A percentile compares a stretch with the other conserved stretches of the same genome.
Conservation (phyloP, 192 early-diverging fungal genomes). For the Entomortierella chlamydospora region DNA sequence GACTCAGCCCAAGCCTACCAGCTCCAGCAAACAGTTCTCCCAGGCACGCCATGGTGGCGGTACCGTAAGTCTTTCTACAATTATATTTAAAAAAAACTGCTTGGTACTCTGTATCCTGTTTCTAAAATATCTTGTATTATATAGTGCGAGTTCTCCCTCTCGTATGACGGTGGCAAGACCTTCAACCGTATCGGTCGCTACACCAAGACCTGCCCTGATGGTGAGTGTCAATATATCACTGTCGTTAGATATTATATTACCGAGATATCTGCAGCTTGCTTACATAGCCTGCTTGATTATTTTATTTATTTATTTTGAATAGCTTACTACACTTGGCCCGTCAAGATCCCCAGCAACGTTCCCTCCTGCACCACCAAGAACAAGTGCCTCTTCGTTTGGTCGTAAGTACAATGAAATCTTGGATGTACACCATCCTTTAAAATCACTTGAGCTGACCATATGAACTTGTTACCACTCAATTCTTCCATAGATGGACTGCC, state of each 20-base stretch:
- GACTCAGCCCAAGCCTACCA: constrained; percentile 43
- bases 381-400: constrained; percentile 63
- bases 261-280: neutral
- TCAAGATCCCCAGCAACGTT: constrained; percentile 55
- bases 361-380: constrained; percentile 43
- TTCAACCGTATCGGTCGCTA: constrained; percentile 54
- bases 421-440: no score
- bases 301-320: no score
- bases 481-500: constrained; percentile 68
- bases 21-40: constrained; percentile 24
- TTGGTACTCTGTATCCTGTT: no score
- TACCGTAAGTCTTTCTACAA: constrained; percentile 22
- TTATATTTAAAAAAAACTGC: no score
- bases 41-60: constrained; percentile 76
- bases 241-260: neutral
- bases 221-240: constrained; percentile 5
- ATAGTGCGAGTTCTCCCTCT: constrained; percentile 78
- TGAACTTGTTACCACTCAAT: neutral
- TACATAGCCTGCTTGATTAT: no score
- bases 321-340: constrained; percentile 37
- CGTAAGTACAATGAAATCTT: constrained; percentile 14
- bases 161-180: constrained; percentile 71
- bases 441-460: neutral
- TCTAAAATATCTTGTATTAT: neutral
- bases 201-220: constrained; percentile 56